Conservation (phyloP, 768 basidiomycete species). For the Myochromella boudieri region DNA sequence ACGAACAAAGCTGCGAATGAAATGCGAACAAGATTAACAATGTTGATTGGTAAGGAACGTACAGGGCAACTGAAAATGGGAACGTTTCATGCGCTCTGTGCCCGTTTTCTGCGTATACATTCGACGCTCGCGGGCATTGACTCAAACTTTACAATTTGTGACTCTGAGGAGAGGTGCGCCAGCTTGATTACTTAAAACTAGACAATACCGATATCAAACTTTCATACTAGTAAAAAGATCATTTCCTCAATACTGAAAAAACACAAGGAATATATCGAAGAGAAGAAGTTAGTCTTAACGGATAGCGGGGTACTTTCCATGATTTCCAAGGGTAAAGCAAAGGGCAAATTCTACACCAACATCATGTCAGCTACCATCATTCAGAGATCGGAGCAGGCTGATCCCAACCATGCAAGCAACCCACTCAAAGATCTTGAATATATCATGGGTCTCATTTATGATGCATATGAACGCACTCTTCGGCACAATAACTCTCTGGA, state of each 20-base stretch:
- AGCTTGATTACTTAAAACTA: not conserved
- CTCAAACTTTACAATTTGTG: conserved; percentile 80
- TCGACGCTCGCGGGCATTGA: conserved; percentile 55
- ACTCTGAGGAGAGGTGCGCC: conserved; percentile 73
- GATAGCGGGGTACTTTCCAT: conserved; percentile 52
- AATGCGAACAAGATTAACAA: conserved; percentile 35
- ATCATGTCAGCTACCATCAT: conserved; percentile 16
- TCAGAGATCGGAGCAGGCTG: not conserved
- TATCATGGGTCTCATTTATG: conserved; percentile 54
- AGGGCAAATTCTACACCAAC: conserved; percentile 53
- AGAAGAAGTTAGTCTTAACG: conserved; percentile 50
- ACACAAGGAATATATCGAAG: conserved; percentile 46
- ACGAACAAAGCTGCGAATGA: conserved; percentile 87
- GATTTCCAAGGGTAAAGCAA: conserved; percentile 79
- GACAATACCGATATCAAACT: not conserved
- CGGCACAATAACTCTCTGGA: conserved; percentile 71
- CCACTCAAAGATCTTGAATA: conserved; percentile 30
- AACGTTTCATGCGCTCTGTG: conserved; percentile 80
- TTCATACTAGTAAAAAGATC: conserved; percentile 59
- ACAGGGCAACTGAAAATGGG: conserved; percentile 64
- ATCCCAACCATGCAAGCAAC: not conserved
- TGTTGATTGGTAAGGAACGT: conserved; percentile 60
- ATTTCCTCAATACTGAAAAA: conserved; percentile 57
- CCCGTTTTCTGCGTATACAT: conserved; percentile 67
- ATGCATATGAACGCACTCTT: conserved; percentile 64